A percentile compares a stretch with the other conserved stretches of the same genome.
These are phyloP conservation scores for Parasarocladium wereldwijsianum DNA, from an alignment of 2,329 filamentous ascomycete species.

Conservation along the genomic window DNA sequence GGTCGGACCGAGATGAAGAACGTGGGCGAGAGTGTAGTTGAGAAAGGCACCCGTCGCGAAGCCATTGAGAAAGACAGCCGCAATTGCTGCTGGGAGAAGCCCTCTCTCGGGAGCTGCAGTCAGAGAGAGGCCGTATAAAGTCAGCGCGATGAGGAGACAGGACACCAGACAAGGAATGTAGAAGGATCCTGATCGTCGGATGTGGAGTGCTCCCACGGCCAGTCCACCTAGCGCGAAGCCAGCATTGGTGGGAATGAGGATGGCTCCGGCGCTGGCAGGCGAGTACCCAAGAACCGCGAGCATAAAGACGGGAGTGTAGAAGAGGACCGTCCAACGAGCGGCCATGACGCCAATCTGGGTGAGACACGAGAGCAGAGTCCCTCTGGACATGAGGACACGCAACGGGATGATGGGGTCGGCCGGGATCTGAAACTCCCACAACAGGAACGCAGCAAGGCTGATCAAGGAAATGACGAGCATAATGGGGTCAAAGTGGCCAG, in stretches of 20 bases:
- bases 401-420: constrained; percentile 63
- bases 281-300: constrained; percentile 59
- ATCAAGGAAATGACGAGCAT: constrained; percentile 45
- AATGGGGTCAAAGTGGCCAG: constrained; percentile 41
- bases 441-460: constrained; percentile 36
- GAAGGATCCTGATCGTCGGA: constrained; percentile 58
- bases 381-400: constrained; percentile 51
- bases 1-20: constrained; percentile 55
- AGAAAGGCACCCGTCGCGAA: constrained; percentile 56
- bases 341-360: constrained; percentile 68
- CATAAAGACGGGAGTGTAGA: constrained; percentile 68
- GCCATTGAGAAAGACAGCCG: constrained; percentile 54
- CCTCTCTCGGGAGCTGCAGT: constrained; percentile 36
- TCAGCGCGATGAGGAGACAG: constrained; percentile 45
- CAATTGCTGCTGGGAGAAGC: constrained; percentile 39
- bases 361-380: constrained; percentile 58
- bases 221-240: constrained; percentile 67
- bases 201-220: constrained; percentile 59
- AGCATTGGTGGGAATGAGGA: constrained; percentile 67
- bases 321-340: constrained; percentile 65
- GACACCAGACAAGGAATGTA: constrained; percentile 49
- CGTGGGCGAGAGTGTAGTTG: constrained; percentile 70
- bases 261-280: constrained; percentile 56
- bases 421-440: constrained; percentile 49
- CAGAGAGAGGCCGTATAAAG: constrained; percentile 39